Base-by-base conservation (phyloP, 495 filamentous ascomycete species). In the Podospora pseudopauciseta region DNA sequence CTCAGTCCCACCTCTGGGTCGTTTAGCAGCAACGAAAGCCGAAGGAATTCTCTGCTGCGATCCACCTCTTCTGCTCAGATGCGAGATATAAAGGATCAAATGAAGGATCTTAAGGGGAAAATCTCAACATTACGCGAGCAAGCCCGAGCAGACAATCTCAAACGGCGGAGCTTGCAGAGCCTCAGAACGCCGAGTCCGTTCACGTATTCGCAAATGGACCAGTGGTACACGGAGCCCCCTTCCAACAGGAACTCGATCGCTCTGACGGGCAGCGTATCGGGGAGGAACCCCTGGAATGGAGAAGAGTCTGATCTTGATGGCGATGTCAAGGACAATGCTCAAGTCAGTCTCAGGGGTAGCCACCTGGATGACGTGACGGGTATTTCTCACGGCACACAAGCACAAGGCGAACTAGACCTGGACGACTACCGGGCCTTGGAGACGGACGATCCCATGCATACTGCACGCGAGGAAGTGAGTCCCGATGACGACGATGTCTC, bases 51-150 rank as follows among this genome's bases (percentile, higher is more conserved):
- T 6, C 68, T 88, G 2, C 81, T 77, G 62, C 76, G 86, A 65
- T 85, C 88, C 18, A 77, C 80, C 28, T 88, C 87, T 18, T 86
- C 88, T 39, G 81, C 86, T 28, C 91, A 93, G 72, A 92, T 96
- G 79, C 86, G 91, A 27, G 91, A 92, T 74, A 82, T 98, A 18
- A 90, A 91, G 64, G 90, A 94, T 70, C 93, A 99, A 80, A 95
- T 98, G 90, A 89, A 94, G 71, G 93, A 93, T 70, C 81, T 99
- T 27, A 93, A 94, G 72, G 95, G 94, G 63, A 92, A 93, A 71
- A 92, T 99, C 23, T 96, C 94, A 4, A 90, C 84, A 13, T 79
- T 99, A 39, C 88, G 94, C 68, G 87, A 93, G 70, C 90, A 93
- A 75, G 90, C 90, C 5, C 87, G 91, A 61, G 91, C 91, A 68